Conservation (phyloP, 208 protist genomes). For the Leishmania mexicana region DNA sequence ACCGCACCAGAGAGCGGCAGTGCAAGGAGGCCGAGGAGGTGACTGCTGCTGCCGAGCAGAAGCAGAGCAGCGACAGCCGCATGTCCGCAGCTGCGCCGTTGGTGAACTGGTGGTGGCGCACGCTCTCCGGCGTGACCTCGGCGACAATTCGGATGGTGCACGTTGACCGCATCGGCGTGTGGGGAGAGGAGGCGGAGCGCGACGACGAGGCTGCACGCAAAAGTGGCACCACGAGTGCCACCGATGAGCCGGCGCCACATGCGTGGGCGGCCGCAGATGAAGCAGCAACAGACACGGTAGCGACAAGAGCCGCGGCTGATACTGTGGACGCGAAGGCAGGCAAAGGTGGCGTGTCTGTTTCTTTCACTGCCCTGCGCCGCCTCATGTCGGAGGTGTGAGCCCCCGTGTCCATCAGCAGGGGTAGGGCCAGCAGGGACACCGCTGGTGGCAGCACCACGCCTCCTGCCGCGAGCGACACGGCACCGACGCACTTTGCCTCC, state of each 20-base stretch:
- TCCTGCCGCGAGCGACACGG: not conserved
- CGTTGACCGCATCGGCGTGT: not conserved
- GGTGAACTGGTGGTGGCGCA: slow-evolving; percentile 14
- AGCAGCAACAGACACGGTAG: not conserved
- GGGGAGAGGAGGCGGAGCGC: slow-evolving; percentile 3
- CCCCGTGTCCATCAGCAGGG: slow-evolving; percentile 7
- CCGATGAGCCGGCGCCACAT: not conserved
- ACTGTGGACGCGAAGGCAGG: not conserved
- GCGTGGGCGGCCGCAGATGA: not conserved
- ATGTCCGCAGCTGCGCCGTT: not conserved
- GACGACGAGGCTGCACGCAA: not conserved
- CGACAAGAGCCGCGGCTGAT: not conserved
- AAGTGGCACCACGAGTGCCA: not conserved
- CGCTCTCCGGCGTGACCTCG: not conserved
- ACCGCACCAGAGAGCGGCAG: slow-evolving; percentile 16
- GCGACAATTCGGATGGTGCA: not conserved
- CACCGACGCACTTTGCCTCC: not conserved
- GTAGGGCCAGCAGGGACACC: not conserved
- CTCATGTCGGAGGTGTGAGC: slow-evolving; percentile 27
- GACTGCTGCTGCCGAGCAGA: not conserved
- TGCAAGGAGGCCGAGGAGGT: slow-evolving; percentile 19
- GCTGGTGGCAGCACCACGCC: not conserved
- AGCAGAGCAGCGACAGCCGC: slow-evolving; percentile 1
- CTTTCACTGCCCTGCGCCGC: slow-evolving; percentile 18
- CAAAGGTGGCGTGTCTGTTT: slow-evolving; percentile 15